These are phyloP conservation scores for Colletotrichum cuscutae DNA, from an alignment of 2,329 filamentous ascomycete species.

Conservation along the genomic window DNA sequence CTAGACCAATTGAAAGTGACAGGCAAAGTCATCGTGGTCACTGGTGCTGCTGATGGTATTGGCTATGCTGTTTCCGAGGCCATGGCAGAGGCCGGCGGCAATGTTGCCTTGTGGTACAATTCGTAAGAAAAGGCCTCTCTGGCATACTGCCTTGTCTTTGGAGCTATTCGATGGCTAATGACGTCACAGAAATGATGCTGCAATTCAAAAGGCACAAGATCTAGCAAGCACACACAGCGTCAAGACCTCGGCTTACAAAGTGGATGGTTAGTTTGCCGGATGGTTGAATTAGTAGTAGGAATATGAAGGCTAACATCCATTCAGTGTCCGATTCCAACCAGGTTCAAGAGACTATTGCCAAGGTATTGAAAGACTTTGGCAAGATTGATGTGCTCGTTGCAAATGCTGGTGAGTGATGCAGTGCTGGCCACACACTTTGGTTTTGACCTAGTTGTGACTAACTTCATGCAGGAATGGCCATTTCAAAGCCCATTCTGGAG, in stretches of 20 bases:
- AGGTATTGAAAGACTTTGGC: constrained; percentile 51
- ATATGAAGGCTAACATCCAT: too few relatives aligned
- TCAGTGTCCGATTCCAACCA: constrained; percentile 52
- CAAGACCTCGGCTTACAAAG: constrained; percentile 53
- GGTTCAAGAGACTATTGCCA: constrained; percentile 45
- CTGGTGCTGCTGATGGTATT: constrained; percentile 57
- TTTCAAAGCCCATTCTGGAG: constrained; percentile 65
- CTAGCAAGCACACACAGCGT: constrained; percentile 47
- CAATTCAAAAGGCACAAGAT: constrained; percentile 47
- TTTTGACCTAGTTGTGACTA: fast-evolving
- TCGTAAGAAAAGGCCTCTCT: neutral
- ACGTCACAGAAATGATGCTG: constrained; percentile 37
- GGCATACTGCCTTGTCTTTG: neutral
- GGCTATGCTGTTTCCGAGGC: constrained; percentile 55
- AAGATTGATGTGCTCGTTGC: constrained; percentile 55
- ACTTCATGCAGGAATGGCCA: constrained; percentile 52
- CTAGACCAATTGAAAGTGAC: constrained; percentile 55
- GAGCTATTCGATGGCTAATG: neutral
- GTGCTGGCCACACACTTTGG: too few relatives aligned
- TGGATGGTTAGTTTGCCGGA: constrained; percentile 46
- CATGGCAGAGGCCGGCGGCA: constrained; percentile 55
- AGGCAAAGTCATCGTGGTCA: constrained; percentile 55
- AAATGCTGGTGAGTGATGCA: constrained; percentile 48
- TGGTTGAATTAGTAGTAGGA: neutral
- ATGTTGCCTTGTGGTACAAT: constrained; percentile 54